Base-by-base conservation (phyloP, 2,329 filamentous ascomycete species). In the Fusarium pseudocircinatum region DNA sequence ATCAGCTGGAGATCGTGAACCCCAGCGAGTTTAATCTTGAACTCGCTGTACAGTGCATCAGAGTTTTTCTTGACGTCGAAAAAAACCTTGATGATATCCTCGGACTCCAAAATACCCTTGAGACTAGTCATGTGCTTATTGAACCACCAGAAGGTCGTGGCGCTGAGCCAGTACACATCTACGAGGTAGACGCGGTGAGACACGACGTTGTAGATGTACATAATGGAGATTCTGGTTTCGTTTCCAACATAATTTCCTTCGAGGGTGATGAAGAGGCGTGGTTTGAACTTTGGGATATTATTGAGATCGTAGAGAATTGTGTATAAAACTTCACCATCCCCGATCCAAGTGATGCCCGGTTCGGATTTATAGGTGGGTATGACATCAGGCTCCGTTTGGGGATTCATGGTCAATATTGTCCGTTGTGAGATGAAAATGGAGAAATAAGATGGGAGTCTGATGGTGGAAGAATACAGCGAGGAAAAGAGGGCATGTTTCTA, bases 1-100 rank as follows among this genome's bases (percentile, higher is more conserved):
- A 63, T 63, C 2, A 63, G 62, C 20, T 65, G 58, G 24, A 65
- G 40, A 34, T 65, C 62, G 11, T 63, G 62, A 16, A 47, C 34
- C 1, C 58, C 57, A 20, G 36, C 40, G 5, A 54, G 40, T 7
- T 6, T 9, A 1, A 65, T 40, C 16, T 20, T 12, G 7, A 22
- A 52, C 4, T 50, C 30, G 2, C 8, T n/a, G 7, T 44, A 50
- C 3, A 64, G 39, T n/a, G 34, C 60, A 9, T 64, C n/a, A 1
- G 44, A 64, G 15, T 36, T n/a, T 5, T 36, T 15, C 4, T 42
- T 36, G 2, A 40, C 50, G 1, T 58, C 43, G 15, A 58, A 64
- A 16, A 64, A 64, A 1, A 30, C 43, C 20, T 64, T 67, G n/a
- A 30, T 18, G 9, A 58, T 37, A 9, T 14, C 4, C 9, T 24